Conservation (phyloP, 306 rosid genomes). For the Citrullus mucosospermus region DNA sequence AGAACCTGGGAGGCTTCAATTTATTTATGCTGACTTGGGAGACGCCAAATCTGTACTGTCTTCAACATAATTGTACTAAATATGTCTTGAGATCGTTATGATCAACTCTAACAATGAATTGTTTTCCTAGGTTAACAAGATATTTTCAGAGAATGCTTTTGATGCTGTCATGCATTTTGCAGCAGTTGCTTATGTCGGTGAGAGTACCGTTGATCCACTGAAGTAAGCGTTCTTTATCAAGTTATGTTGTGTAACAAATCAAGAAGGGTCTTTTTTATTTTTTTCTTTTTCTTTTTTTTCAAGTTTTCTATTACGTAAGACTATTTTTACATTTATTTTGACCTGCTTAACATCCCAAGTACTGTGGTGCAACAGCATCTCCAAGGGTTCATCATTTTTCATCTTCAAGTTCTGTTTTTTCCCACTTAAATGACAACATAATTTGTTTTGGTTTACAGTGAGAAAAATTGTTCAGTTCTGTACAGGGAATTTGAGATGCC, state of each 20-base stretch:
- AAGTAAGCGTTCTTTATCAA: slow-evolving; percentile 42
- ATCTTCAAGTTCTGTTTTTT: neutral
- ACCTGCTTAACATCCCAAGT: neutral
- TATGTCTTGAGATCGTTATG: neutral
- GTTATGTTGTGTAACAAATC: too few relatives aligned
- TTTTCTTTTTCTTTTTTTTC: too few relatives aligned
- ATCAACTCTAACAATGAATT: neutral
- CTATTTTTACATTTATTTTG: neutral
- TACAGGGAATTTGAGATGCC: neutral
- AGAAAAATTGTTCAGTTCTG: neutral
- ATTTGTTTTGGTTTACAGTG: neutral
- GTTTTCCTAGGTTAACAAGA: slow-evolving; percentile 50
- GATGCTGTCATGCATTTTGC: slow-evolving; percentile 99
- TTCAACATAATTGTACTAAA: neutral
- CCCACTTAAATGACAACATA: neutral
- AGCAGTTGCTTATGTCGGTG: slow-evolving; percentile 97
- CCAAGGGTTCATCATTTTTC: neutral
- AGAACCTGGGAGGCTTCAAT: slow-evolving; percentile 89
- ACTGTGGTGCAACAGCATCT: neutral
- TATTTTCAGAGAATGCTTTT: slow-evolving; percentile 81
- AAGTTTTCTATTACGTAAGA: neutral
- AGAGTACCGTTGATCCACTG: slow-evolving; percentile 86
- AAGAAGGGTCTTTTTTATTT: too few relatives aligned
- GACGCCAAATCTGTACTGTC: slow-evolving; percentile 62
- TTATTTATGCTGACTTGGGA: slow-evolving; percentile 87